Evolutionary conservation across 225 moss, liverwort and hornwort species (phyloP).

Genomic region (Sphagnum contortum): DNA sequence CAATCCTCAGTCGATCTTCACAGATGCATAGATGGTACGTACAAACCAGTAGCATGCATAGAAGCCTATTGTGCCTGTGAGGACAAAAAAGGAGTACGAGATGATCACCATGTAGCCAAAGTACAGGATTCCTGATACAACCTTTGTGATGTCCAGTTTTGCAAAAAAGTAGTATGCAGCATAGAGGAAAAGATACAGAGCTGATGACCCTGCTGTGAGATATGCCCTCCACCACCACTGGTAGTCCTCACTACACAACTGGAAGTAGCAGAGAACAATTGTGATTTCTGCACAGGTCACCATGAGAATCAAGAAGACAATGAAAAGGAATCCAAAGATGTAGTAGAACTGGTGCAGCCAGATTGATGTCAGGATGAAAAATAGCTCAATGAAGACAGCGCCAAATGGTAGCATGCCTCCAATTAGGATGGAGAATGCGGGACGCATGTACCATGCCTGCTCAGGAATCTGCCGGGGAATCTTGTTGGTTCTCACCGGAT

Average conservation of each 20-base stretch:
- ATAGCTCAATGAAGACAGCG: constrained; percentile 90
- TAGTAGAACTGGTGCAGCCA: constrained; percentile 97
- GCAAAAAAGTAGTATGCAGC: constrained; percentile 87
- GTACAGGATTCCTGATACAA: constrained; percentile 84
- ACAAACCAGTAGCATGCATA: constrained; percentile 99
- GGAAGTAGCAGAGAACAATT: constrained; percentile 94
- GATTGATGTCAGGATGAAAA: constrained; percentile 91
- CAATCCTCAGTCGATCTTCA: constrained; percentile 66
- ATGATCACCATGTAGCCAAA: constrained; percentile 96
- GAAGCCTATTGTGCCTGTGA: constrained; percentile 93
- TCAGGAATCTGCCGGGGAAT: constrained; percentile 89
- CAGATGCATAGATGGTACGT: constrained; percentile 88
- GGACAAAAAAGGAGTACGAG: constrained; percentile 90
- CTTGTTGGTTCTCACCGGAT: constrained; percentile 91
- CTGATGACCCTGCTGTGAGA: constrained; percentile 85
- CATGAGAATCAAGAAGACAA: constrained; percentile 82
- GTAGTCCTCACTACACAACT: constrained; percentile 94
- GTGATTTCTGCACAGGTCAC: constrained; percentile 96
- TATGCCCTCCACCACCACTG: constrained; percentile 99
- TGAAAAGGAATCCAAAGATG: constrained; percentile 84
- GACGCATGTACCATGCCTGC: constrained; percentile 95
- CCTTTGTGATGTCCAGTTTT: constrained; percentile 76
- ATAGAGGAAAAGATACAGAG: constrained; percentile 77
- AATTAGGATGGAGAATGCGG: constrained; percentile 75
- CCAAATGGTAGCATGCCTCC: constrained; percentile 90